These are phyloP conservation scores for Arabis alpina DNA, from an alignment of 345 rosid genomes.

Conservation along the genomic window DNA sequence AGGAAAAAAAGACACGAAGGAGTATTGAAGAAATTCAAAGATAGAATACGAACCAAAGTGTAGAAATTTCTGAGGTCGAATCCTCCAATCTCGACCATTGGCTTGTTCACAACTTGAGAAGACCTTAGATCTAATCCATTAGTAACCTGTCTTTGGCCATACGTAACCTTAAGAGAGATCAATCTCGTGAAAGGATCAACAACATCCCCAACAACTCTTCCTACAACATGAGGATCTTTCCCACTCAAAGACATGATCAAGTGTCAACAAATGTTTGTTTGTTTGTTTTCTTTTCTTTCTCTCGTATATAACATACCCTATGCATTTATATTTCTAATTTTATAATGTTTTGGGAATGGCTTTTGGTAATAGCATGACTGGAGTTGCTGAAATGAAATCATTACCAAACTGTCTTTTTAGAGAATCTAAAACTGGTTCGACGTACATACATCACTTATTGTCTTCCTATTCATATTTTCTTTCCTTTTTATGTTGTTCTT, in stretches of 20 bases:
- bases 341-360: conserved; percentile 29
- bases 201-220: conserved; percentile 42
- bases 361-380: too few species aligned
- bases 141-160: conserved; percentile 41
- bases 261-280: not conserved
- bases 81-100: conserved; percentile 49
- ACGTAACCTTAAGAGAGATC: conserved; percentile 40
- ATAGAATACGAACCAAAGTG: conserved; percentile 39
- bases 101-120: conserved; percentile 42
- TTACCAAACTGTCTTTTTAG: conserved; percentile 41
- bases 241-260: conserved; percentile 19
- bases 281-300: conserved; percentile 8
- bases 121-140: conserved; percentile 47
- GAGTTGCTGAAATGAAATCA: conserved; percentile 28
- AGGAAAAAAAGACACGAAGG: too few species aligned
- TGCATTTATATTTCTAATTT: conserved; percentile 21
- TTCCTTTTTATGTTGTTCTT: not conserved
- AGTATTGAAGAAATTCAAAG: conserved; percentile 1
- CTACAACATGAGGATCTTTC: conserved; percentile 41
- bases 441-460: conserved; percentile 36
- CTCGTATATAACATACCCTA: not conserved
- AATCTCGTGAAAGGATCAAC: conserved; percentile 38
- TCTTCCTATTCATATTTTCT: conserved; percentile 4
- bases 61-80: conserved; percentile 45
- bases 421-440: conserved; percentile 36